Evolutionary conservation across 1,284 basidiomycete species (phyloP).

Genomic region (Boletellus sp.): DNA sequence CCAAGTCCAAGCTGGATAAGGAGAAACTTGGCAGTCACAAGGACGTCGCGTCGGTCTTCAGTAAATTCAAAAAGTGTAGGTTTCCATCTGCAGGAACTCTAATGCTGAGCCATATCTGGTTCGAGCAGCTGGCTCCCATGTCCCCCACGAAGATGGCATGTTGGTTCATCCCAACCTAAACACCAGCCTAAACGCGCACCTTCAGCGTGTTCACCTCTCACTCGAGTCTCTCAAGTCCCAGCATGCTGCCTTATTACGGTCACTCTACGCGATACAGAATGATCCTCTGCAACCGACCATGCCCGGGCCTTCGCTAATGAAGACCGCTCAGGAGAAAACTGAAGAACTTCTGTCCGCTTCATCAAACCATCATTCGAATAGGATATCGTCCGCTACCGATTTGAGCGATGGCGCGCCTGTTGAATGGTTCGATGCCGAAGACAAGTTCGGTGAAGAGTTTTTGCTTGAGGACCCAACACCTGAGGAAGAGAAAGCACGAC

Average conservation of each 20-base stretch:
- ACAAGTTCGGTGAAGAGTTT: conserved; percentile 65
- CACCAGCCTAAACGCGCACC: conserved; percentile 10
- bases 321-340: conserved; percentile 50
- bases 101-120: neutral
- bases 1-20: conserved; percentile 45
- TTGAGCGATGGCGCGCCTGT: conserved; percentile 51
- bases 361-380: conserved; percentile 38
- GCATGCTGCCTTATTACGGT: conserved; percentile 49
- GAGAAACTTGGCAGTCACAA: conserved; percentile 43
- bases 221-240: conserved; percentile 59
- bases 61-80: conserved; percentile 57
- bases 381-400: conserved; percentile 52
- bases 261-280: conserved; percentile 38
- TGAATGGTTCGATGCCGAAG: conserved; percentile 71
- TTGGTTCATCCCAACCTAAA: conserved; percentile 18
- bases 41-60: conserved; percentile 41
- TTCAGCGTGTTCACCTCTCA: conserved; percentile 42
- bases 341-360: conserved; percentile 33
- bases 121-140: conserved; percentile 19
- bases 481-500: conserved; percentile 45
- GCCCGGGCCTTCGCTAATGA: conserved; percentile 43
- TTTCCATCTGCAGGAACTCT: neutral
- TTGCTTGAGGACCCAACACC: conserved; percentile 48
- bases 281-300: conserved; percentile 37
- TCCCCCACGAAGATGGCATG: conserved; percentile 25